Evolutionary conservation across 1,139 yeast species (phyloP).

Genomic region (Ogataea hybrid): DNA sequence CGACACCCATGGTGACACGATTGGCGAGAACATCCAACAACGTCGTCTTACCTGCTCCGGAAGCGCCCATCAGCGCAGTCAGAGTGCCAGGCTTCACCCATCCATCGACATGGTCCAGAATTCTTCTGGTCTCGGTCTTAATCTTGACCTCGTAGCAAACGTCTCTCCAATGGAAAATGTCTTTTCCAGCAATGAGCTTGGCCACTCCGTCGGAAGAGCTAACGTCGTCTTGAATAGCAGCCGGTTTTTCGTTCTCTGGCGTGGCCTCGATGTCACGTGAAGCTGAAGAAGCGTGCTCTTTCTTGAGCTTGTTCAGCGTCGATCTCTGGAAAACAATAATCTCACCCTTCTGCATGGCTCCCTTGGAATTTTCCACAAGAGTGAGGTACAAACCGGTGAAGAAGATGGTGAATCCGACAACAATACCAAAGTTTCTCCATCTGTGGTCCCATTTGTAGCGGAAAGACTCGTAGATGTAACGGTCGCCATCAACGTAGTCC

Average conservation of each 20-base stretch:
- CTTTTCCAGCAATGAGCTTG: constrained; percentile 31
- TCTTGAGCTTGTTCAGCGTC: constrained; percentile 32
- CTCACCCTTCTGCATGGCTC: constrained; percentile 83
- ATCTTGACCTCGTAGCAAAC: constrained; percentile 72
- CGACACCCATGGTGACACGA: constrained; percentile 76
- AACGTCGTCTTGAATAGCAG: constrained; percentile 19
- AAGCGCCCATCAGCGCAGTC: constrained; percentile 83
- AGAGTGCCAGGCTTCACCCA: constrained; percentile 79
- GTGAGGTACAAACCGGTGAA: constrained; percentile 55
- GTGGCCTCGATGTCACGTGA: constrained; percentile 32
- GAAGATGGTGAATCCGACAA: constrained; percentile 52
- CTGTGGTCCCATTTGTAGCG: constrained; percentile 41
- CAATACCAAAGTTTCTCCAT: constrained; percentile 86
- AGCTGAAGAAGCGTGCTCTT: constrained; percentile 19
- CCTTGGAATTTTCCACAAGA: constrained; percentile 64
- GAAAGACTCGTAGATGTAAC: constrained; percentile 39
- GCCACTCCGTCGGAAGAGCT: constrained; percentile 18
- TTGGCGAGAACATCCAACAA: constrained; percentile 71
- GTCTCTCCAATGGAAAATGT: constrained; percentile 78
- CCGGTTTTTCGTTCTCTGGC: constrained; percentile 22
- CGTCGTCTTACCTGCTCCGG: constrained; percentile 89
- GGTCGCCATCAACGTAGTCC: constrained; percentile 53
- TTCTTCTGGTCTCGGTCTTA: constrained; percentile 60
- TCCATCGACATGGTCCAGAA: constrained; percentile 71
- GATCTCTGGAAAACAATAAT: constrained; percentile 65